phyloP scores from a whole-genome alignment of 2,329 filamentous ascomycete species.

The Apiospora koreana region DNA sequence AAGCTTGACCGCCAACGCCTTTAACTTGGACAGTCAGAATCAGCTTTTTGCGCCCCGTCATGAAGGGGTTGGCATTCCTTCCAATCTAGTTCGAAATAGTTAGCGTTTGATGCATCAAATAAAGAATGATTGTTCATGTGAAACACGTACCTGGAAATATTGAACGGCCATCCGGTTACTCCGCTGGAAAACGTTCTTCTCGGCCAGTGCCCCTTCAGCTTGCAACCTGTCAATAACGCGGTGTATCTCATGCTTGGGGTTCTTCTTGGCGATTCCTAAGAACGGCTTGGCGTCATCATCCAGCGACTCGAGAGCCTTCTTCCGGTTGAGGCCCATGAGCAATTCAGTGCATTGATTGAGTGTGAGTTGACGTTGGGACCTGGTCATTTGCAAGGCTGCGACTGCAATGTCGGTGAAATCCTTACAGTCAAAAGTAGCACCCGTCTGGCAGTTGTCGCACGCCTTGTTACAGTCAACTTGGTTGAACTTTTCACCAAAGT shows the following conservation, averaged over 20 bases:
- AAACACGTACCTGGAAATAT: constrained; percentile 62
- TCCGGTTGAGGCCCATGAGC: constrained; percentile 66
- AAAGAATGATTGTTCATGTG: not conserved
- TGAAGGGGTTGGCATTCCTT: constrained; percentile 40
- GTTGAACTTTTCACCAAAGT: constrained; percentile 87
- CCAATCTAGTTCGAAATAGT: constrained; percentile 34
- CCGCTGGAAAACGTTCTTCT: constrained; percentile 67
- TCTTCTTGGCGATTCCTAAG: constrained; percentile 67
- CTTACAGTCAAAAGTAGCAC: constrained; percentile 66
- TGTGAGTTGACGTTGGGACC: constrained; percentile 64
- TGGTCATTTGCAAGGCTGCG: constrained; percentile 69
- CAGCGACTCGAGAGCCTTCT: constrained; percentile 47
- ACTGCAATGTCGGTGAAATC: constrained; percentile 79
- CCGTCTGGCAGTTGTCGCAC: constrained; percentile 89
- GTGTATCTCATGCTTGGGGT: constrained; percentile 77
- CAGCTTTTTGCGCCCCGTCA: constrained; percentile 46
- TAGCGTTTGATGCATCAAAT: constrained; percentile 31
- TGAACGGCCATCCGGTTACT: constrained; percentile 68
- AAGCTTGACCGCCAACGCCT: constrained; percentile 34
- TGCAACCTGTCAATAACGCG: constrained; percentile 79
- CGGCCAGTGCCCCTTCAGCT: constrained; percentile 70
- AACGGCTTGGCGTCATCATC: constrained; percentile 54
- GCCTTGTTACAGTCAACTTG: constrained; percentile 68
- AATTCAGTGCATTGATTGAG: constrained; percentile 82
- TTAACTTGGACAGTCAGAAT: constrained; percentile 40